A percentile compares a stretch with the other conserved stretches of the same genome.
Conservation (phyloP, 2,329 filamentous ascomycete genomes). For the Trichoderma atroviride region DNA sequence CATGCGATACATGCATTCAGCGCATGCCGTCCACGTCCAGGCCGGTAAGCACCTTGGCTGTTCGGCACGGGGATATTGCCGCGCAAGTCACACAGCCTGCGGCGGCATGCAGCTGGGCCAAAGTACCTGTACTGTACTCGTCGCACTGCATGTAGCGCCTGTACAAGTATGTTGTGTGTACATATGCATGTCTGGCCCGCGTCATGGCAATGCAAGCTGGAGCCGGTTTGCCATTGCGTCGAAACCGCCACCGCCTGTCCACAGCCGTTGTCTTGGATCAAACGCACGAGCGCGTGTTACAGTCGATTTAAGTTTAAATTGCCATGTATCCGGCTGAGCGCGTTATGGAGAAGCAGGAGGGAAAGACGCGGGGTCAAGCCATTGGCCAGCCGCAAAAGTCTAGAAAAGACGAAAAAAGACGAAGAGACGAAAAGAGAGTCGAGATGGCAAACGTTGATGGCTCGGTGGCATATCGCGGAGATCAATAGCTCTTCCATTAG, state of each 20-base stretch:
- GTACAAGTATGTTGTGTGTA: neutral
- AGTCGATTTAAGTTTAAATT: neutral
- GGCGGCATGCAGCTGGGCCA: neutral
- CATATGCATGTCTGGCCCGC: neutral
- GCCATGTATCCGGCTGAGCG: slow-evolving; percentile 15
- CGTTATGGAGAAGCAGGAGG: neutral
- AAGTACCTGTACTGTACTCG: too few species aligned
- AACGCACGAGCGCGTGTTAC: neutral
- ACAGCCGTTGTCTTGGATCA: neutral
- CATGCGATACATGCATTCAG: neutral
- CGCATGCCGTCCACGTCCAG: neutral
- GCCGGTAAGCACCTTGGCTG: neutral
- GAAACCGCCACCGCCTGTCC: neutral
- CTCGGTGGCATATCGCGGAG: neutral
- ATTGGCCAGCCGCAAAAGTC: neutral
- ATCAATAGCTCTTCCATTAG: slow-evolving; percentile 15
- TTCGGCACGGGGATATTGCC: slow-evolving; percentile 4
- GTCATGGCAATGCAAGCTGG: neutral
- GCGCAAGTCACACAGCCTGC: slow-evolving; percentile 4
- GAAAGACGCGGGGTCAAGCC: neutral
- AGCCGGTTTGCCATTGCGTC: neutral
- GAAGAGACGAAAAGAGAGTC: neutral
- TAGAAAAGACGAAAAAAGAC: neutral
- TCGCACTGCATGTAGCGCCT: neutral
- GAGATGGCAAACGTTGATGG: too few species aligned